Base-by-base conservation (phyloP, 148 eudicot species). In the Talinum fruticosum region DNA sequence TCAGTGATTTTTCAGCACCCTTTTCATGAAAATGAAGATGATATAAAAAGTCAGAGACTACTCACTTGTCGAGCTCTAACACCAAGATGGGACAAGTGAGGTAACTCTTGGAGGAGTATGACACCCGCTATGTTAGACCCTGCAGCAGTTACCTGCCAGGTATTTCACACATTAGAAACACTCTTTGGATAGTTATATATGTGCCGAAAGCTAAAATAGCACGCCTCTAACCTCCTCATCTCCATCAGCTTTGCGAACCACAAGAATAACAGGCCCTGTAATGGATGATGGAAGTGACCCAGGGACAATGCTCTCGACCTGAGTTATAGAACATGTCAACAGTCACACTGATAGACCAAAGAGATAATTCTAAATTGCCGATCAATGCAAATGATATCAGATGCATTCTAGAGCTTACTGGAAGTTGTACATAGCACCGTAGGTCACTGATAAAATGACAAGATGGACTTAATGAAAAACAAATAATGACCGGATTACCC, bases 41-140 rank as follows among this genome's bases (percentile, higher is more conserved):
- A 65, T 34, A 36, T 34, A 24, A 16, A 47, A 8, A 14, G 47
- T 68, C 53, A n/a, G 35, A 30, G 2, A 47, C 5, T 76, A 85
- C 94, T 87, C 79, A 84, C 99, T 83, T 96, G 99, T 15, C 97
- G 93, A 57, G 97, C 99, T 80, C 99, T 83, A 69, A 96, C 99
- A 77, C 99, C 99, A 81, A 96, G 99, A 89, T 96, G 99, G 79
- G 99, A 96, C 64, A 96, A 86, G 82, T 96, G 99, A 44, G 99
- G 99, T 41, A 96, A 85, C 91, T 96, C 99, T 84, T 96, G 99
- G 79, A 93, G 87, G 79, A 96, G 97, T 68, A 96, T 70, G 62
- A 96, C 89, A 85, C 95, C 97, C 33, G 74, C 88, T 84, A 96
- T 90, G 76, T 88, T 89, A 75, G 86, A 67, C 69, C 99, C 99